These are phyloP conservation scores for Chrysoporthe deuterocubensis DNA, from an alignment of 2,329 filamentous ascomycete genomes.

Conservation along the genomic window DNA sequence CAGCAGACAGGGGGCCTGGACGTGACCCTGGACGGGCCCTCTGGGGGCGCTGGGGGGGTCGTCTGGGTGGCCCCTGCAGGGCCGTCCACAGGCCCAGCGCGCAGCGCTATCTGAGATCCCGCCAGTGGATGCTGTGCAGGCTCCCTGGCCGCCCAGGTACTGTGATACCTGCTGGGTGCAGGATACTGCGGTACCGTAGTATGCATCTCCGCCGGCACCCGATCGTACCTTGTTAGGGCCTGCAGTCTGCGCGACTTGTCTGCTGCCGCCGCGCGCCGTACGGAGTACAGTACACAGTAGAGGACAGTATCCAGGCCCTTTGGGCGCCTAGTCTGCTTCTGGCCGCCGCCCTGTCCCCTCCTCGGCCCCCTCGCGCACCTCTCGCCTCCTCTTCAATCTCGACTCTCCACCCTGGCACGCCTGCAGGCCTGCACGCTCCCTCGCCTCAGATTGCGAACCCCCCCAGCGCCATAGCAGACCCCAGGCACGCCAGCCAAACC, in stretches of 20 bases:
- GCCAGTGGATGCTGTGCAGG: constrained; percentile 6
- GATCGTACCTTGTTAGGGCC: constrained; percentile 5
- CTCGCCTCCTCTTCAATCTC: constrained; percentile 4
- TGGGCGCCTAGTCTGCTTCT: background rate
- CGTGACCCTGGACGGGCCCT: too few relatives aligned
- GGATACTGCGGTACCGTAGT: background rate
- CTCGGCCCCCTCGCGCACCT: constrained; percentile 1
- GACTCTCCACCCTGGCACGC: background rate
- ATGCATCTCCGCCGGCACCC: constrained; percentile 2
- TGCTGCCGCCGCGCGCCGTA: background rate
- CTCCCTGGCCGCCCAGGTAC: too few relatives aligned
- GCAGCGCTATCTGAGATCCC: background rate
- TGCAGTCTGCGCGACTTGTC: background rate
- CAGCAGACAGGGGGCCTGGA: too few relatives aligned
- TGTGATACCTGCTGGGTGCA: background rate
- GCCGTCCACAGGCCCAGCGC: background rate
- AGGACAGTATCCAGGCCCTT: too few relatives aligned
- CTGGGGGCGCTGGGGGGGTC: too few relatives aligned
- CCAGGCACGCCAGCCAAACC: background rate
- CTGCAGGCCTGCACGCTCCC: constrained; percentile 8
- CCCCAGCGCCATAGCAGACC: background rate
- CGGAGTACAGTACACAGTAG: too few relatives aligned
- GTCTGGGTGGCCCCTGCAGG: background rate
- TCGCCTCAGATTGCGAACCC: constrained; percentile 14
- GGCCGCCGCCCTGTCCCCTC: constrained; percentile 4